Conservation (phyloP, 176 grass and related monocot genomes). For the Hsuehochloa calcarea region DNA sequence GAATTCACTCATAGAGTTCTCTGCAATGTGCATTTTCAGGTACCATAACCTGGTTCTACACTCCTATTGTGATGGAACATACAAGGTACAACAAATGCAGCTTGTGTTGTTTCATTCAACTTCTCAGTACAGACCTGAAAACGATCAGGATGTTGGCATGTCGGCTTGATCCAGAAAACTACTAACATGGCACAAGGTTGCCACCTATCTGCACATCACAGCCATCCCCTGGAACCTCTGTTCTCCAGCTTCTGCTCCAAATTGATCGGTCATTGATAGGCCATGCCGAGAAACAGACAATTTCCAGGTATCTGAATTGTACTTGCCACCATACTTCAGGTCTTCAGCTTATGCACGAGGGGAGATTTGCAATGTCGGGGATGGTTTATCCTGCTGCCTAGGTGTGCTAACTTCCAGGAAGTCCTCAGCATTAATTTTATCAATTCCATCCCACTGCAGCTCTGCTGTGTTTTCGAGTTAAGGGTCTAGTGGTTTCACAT, state of each 20-base stretch:
- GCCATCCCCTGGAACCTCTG: slow-evolving; percentile 22
- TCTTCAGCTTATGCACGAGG: slow-evolving; percentile 37
- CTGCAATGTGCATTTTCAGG: neutral
- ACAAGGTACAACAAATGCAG: slow-evolving; percentile 2
- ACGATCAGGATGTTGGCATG: slow-evolving; percentile 4
- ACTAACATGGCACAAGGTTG: neutral
- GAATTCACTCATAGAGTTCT: neutral
- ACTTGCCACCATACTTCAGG: neutral
- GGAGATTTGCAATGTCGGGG: slow-evolving; percentile 9
- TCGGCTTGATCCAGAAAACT: neutral
- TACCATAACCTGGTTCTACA: slow-evolving; percentile 6
- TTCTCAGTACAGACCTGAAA: neutral
- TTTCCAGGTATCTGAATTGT: neutral
- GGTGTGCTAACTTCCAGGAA: slow-evolving; percentile 57
- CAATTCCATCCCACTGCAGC: slow-evolving; percentile 51
- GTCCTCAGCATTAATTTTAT: slow-evolving; percentile 45
- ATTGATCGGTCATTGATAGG: neutral
- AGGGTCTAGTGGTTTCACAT: slow-evolving; percentile 27
- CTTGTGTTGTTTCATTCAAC: neutral
- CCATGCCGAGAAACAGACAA: neutral
- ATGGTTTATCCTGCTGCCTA: slow-evolving; percentile 37
- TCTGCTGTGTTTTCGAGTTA: slow-evolving; percentile 45
- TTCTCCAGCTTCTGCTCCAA: neutral
- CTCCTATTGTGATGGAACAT: slow-evolving; percentile 16
- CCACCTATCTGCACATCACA: slow-evolving; percentile 49